A percentile compares a stretch with the other conserved stretches of the same genome.
Conservation (phyloP, 768 basidiomycete genomes). For the Phanerochaete sordida region DNA sequence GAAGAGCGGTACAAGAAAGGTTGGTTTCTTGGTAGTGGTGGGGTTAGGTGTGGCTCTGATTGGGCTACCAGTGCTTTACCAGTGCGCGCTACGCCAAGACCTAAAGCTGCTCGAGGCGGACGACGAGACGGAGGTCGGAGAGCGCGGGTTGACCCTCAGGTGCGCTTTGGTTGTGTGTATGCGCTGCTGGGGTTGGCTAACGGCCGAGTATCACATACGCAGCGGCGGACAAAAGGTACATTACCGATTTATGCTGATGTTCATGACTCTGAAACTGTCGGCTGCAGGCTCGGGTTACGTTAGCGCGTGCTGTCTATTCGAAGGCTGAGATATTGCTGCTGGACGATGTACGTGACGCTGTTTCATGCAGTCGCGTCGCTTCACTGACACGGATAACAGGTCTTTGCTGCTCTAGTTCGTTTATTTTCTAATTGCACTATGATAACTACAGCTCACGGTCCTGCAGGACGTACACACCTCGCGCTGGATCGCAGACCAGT, state of each 20-base stretch:
- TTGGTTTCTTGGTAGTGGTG: slow-evolving; percentile 1
- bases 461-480: slow-evolving; percentile 44
- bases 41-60: neutral
- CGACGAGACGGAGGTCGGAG: slow-evolving; percentile 36
- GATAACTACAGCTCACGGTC: neutral
- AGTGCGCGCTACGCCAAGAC: slow-evolving; percentile 32
- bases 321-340: slow-evolving; percentile 33
- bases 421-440: slow-evolving; percentile 19
- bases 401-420: slow-evolving; percentile 18
- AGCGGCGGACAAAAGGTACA: slow-evolving; percentile 26
- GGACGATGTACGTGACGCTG: slow-evolving; percentile 29
- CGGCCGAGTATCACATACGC: too few relatives aligned
- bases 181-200: neutral
- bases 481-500: slow-evolving; percentile 44
- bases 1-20: slow-evolving; percentile 42
- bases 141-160: slow-evolving; percentile 39
- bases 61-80: slow-evolving; percentile 28
- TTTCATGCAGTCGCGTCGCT: neutral
- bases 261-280: slow-evolving; percentile 11
- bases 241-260: slow-evolving; percentile 28
- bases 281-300: slow-evolving; percentile 33
- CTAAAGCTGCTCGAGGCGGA: slow-evolving; percentile 29
- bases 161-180: slow-evolving; percentile 2
- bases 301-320: slow-evolving; percentile 41
- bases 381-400: neutral